Evolutionary conservation across 495 filamentous ascomycete species (phyloP), one percentile per base, ranked within the genome.

Genomic region (Penicillium herquei): DNA sequence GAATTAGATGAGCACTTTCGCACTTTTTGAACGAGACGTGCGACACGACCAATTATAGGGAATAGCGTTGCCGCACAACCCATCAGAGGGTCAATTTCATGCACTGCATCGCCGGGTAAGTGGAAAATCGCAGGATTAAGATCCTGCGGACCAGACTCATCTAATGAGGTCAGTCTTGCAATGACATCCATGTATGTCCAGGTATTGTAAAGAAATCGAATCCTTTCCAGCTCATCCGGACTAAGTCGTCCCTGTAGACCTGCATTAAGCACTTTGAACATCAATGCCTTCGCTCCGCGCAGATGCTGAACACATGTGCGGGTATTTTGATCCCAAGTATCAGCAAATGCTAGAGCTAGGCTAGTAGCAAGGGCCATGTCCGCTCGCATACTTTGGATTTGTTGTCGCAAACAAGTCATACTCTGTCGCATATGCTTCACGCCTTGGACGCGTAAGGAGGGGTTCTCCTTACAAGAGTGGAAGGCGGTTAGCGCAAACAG

Each of bases 121-220:
- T 70, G 49, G 63, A 73, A 58, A 49, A 69, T 49, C 43, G 57
- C 80, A 50, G 55, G 61, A 42, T 87, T 82, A 49, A 86, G 73
- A 51, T 81, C 75, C 51, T 76, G 77, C 12, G 72, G 69, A 1
- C 83, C 81, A 16, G 84, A 81, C 5, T 82, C 80, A 51, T 84
- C 83, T 17, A 85, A 70, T 12, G 87, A 86, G 0, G 88, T 91
- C 33, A 92, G 69, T 10, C 87, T 83, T 17, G 88, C 85, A 55
- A 92, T 86, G 35, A 91, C 89, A 69, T 92, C 87, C 84, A 91
- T 88, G 60, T 91, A 92, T 14, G 91, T 77, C 84, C 84, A 91
- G 8, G 87, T 85, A 65, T 89, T 91, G 66, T 87, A 87, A 39
- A 92, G 71, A 61, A 91, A 91, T 39, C 80, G 80, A 45, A 91